These are phyloP conservation scores for Aspergillus melleus DNA, from an alignment of 2,329 filamentous ascomycete species.

Conservation along the genomic window DNA sequence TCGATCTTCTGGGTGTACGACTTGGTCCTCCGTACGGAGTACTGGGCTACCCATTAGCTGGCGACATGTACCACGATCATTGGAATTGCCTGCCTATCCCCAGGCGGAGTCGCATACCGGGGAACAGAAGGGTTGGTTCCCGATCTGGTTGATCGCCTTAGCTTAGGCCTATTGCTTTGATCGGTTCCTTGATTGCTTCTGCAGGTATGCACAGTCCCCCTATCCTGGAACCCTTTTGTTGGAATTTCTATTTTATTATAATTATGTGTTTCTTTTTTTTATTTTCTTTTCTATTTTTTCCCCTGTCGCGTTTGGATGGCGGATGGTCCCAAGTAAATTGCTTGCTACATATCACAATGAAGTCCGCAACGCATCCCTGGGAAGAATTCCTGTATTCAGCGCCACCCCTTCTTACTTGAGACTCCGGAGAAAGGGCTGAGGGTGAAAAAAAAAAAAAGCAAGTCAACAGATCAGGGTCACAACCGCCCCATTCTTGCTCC, in stretches of 20 bases:
- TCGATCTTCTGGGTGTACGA: constrained; percentile 9
- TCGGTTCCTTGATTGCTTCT: constrained; percentile 16
- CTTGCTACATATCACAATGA: neutral
- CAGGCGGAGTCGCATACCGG: constrained; percentile 29
- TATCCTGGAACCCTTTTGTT: neutral
- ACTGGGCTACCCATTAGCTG: constrained; percentile 20
- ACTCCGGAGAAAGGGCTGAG: neutral
- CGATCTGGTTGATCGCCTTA: constrained; percentile 25
- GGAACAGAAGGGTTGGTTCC: constrained; percentile 27
- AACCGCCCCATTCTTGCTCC: constrained; percentile 5
- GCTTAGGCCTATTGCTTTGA: constrained; percentile 11
- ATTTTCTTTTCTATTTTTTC: neutral
- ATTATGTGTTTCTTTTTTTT: neutral
- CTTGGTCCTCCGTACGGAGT: constrained; percentile 4
- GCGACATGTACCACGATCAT: constrained; percentile 23
- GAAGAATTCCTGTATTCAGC: neutral
- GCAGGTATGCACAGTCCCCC: constrained; percentile 9
- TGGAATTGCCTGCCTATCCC: constrained; percentile 14
- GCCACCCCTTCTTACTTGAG: neutral
- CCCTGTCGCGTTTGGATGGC: neutral
- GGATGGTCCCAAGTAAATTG: neutral
- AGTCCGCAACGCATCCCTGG: neutral
- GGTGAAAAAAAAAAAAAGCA: neutral
- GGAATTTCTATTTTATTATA: neutral
- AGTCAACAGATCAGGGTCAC: constrained; percentile 13